Evolutionary conservation across 2,329 filamentous ascomycete genomes (phyloP).

Genomic region (Aureobasidium sp.): DNA sequence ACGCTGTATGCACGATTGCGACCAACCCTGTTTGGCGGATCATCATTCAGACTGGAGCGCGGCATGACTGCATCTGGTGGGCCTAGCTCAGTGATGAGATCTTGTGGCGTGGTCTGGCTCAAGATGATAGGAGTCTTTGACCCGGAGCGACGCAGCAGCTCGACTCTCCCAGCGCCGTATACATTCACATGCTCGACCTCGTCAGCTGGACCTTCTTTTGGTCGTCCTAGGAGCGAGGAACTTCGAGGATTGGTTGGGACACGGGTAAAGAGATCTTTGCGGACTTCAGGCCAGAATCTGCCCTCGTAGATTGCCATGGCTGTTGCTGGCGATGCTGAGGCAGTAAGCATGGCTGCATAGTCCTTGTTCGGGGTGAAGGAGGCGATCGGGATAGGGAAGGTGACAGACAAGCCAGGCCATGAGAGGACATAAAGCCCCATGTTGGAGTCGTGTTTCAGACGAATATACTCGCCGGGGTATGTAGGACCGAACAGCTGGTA

Average conservation of each 20-base stretch:
- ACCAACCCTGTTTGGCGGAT: background rate
- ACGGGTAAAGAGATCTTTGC: conserved; percentile 69
- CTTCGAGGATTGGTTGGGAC: conserved; percentile 67
- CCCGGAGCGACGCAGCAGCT: conserved; percentile 66
- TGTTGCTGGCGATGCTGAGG: conserved; percentile 66
- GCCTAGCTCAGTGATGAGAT: conserved; percentile 81
- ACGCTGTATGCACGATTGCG: conserved; percentile 17
- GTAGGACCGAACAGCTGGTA: conserved; percentile 94
- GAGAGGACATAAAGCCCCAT: conserved; percentile 81
- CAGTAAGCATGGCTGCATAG: conserved; percentile 78
- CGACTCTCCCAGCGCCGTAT: conserved; percentile 69
- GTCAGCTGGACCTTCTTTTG: conserved; percentile 74
- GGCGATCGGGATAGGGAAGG: conserved; percentile 69
- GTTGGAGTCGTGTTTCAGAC: conserved; percentile 49
- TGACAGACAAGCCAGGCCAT: conserved; percentile 90
- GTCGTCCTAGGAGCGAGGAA: conserved; percentile 60
- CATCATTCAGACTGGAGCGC: conserved; percentile 17
- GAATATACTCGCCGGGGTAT: conserved; percentile 86
- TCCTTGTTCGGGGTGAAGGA: conserved; percentile 71
- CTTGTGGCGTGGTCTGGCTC: conserved; percentile 84
- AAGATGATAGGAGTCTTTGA: conserved; percentile 65
- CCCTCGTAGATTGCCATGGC: conserved; percentile 91
- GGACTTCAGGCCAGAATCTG: conserved; percentile 80
- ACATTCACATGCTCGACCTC: conserved; percentile 78
- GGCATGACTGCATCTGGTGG: conserved; percentile 86